These are phyloP conservation scores for Penicillium psychrofluorescens DNA, from an alignment of 495 filamentous ascomycete species.

Conservation along the genomic window DNA sequence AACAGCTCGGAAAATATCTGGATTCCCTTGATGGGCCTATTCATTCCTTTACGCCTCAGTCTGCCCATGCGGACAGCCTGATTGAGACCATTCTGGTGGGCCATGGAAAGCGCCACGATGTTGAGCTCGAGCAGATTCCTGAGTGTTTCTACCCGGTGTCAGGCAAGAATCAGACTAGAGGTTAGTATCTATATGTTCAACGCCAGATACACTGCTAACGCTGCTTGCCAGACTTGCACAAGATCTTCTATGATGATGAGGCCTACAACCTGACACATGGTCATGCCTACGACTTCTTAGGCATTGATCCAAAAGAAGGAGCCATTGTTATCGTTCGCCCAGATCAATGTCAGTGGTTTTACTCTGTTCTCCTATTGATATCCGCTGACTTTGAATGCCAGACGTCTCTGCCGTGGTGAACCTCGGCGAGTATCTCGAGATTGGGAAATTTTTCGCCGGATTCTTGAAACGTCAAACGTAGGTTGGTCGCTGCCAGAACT, in stretches of 20 bases:
- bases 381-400: not conserved
- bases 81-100: constrained; percentile 56
- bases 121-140: constrained; percentile 55
- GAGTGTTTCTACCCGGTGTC: constrained; percentile 50
- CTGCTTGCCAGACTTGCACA: constrained; percentile 43
- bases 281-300: constrained; percentile 55
- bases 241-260: constrained; percentile 60
- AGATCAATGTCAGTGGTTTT: constrained; percentile 53
- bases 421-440: constrained; percentile 23
- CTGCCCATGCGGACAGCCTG: constrained; percentile 45
- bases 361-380: not conserved
- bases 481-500: not conserved
- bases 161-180: constrained; percentile 52
- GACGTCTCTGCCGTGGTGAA: constrained; percentile 31
- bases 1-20: constrained; percentile 32
- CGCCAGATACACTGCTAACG: not conserved
- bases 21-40: constrained; percentile 27
- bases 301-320: constrained; percentile 45
- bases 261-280: constrained; percentile 60
- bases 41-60: constrained; percentile 36
- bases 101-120: constrained; percentile 39
- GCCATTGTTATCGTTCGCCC: constrained; percentile 56
- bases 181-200: constrained; percentile 21
- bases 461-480: constrained; percentile 23
- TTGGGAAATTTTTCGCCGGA: constrained; percentile 36